Evolutionary conservation across 495 filamentous ascomycete genomes (phyloP).

Genomic region (Wilcoxina mikolae): DNA sequence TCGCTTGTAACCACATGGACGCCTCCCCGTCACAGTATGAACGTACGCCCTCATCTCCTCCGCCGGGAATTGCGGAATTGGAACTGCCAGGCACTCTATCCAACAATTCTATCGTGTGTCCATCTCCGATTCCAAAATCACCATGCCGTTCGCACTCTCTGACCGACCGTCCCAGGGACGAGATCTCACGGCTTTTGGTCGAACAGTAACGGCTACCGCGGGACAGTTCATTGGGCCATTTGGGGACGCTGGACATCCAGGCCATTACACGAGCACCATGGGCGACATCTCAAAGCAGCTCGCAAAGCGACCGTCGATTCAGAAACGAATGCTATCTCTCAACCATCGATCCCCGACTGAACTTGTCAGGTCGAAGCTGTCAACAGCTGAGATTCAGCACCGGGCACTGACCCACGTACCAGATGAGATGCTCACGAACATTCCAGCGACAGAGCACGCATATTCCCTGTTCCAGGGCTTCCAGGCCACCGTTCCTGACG

Average conservation of each 20-base stretch:
- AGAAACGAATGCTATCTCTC: conserved; percentile 79
- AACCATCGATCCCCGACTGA: conserved; percentile 80
- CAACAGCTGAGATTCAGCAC: conserved; percentile 83
- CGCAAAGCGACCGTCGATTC: conserved; percentile 54
- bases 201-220: conserved; percentile 89
- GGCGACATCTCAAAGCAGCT: conserved; percentile 78
- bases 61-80: neutral
- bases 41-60: neutral
- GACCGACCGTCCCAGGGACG: conserved; percentile 44
- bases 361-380: conserved; percentile 80
- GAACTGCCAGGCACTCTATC: neutral
- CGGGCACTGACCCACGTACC: conserved; percentile 77
- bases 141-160: neutral
- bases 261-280: conserved; percentile 74
- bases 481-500: conserved; percentile 72
- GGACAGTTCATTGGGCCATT: conserved; percentile 67
- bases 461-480: conserved; percentile 97
- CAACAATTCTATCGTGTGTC: conserved; percentile 8
- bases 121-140: neutral
- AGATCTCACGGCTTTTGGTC: conserved; percentile 79
- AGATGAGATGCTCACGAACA: conserved; percentile 74
- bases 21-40: neutral
- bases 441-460: conserved; percentile 67
- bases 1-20: neutral
- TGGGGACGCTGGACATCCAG: conserved; percentile 43